These are phyloP conservation scores for Hyaloraphidium curvatum DNA, from an alignment of 192 early-diverging fungal species.

Conservation along the genomic window DNA sequence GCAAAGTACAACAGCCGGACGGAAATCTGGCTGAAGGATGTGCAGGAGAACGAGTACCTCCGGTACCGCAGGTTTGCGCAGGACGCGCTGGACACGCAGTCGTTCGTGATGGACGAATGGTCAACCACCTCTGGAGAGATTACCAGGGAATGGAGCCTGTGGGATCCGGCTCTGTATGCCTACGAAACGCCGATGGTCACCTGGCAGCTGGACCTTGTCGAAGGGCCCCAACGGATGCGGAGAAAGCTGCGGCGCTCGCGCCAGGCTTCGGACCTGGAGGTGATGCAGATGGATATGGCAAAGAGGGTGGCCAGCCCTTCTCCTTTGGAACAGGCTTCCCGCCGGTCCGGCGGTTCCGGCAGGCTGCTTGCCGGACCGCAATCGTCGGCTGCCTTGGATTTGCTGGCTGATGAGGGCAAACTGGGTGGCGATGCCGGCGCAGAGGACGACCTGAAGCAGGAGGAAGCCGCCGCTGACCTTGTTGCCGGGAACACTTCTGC, in stretches of 20 bases:
- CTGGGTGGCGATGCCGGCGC: not conserved
- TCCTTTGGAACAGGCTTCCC: too few relatives aligned
- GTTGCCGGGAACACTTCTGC: too few relatives aligned
- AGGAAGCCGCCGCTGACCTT: not conserved
- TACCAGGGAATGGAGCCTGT: not conserved
- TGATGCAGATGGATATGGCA: too few relatives aligned
- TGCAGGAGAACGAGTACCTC: conserved; percentile 33
- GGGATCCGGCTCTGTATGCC: too few relatives aligned
- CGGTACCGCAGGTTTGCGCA: conserved; percentile 33
- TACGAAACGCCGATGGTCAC: too few relatives aligned
- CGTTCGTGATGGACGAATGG: conserved; percentile 8
- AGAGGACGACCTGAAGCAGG: not conserved
- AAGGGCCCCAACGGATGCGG: too few relatives aligned
- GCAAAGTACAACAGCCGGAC: conserved; percentile 31
- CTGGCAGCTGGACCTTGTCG: too few relatives aligned
- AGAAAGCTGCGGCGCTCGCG: too few relatives aligned
- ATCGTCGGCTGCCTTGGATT: not conserved
- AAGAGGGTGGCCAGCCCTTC: too few relatives aligned
- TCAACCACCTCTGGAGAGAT: not conserved
- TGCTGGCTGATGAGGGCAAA: conserved; percentile 2
- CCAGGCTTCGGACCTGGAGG: too few relatives aligned
- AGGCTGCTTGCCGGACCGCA: conserved; percentile 20
- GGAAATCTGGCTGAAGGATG: conserved; percentile 25
- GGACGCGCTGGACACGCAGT: conserved; percentile 34
- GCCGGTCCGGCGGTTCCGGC: too few relatives aligned